Evolutionary conservation across 345 rosid genomes (phyloP).

Genomic region (Citrus mangshanensis): DNA sequence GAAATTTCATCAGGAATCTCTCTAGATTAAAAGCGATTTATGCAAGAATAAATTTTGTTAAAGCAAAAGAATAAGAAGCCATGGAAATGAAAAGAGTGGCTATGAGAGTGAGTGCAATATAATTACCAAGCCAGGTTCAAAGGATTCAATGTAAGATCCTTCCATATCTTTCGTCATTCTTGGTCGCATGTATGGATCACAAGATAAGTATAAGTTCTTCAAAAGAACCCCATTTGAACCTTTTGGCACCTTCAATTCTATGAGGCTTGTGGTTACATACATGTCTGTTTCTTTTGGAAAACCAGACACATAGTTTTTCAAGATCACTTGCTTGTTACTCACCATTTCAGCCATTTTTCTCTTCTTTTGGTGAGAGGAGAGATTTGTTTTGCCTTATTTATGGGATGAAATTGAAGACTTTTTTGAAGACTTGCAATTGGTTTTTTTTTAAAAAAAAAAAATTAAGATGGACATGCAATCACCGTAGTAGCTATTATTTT

Average conservation of each 20-base stretch:
- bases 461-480: too few species aligned
- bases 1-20: too few species aligned
- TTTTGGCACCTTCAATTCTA: slow-evolving; percentile 25
- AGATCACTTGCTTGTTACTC: slow-evolving; percentile 48
- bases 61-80: not conserved
- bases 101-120: not conserved
- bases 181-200: slow-evolving; percentile 47
- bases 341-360: slow-evolving; percentile 14
- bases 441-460: too few species aligned
- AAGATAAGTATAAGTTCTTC: slow-evolving; percentile 56
- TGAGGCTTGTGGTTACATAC: slow-evolving; percentile 18
- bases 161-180: not conserved
- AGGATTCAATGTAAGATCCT: not conserved
- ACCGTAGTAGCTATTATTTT: too few species aligned
- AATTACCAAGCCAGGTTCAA: slow-evolving; percentile 12
- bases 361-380: too few species aligned
- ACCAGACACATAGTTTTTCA: slow-evolving; percentile 35
- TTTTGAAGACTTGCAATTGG: too few species aligned
- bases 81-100: not conserved
- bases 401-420: too few species aligned
- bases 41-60: too few species aligned
- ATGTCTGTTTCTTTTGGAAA: slow-evolving; percentile 49
- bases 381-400: too few species aligned
- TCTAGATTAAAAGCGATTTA: too few species aligned
- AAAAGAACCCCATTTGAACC: slow-evolving; percentile 30